phyloP scores from a whole-genome alignment of 164 flowering plant genomes.

The Piper betle region DNA sequence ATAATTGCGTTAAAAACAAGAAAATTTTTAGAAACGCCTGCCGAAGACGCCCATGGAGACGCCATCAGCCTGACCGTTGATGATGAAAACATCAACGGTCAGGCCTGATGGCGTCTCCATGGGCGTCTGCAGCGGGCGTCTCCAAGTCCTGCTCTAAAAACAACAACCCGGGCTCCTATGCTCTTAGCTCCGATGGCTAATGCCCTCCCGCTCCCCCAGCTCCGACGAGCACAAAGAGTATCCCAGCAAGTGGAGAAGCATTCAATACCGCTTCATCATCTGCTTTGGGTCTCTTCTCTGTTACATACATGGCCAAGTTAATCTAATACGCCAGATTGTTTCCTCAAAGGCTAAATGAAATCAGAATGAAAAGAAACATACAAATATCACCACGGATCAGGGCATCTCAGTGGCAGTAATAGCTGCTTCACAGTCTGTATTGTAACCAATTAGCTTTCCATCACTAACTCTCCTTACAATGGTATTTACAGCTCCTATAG shows the following conservation, averaged over 20 bases:
- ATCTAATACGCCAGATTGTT: no score
- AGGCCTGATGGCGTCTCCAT: no score
- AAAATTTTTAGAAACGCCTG: no score
- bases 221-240: conserved; percentile 80
- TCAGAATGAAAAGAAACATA: no score
- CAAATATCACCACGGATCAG: no score
- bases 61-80: no score
- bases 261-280: conserved; percentile 1
- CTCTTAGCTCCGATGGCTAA: conserved; percentile 95
- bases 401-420: conserved; percentile 87
- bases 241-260: conserved; percentile 69
- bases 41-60: no score
- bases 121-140: no score
- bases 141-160: no score
- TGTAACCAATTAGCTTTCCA: conserved; percentile 72
- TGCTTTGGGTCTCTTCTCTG: conserved; percentile 4
- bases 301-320: no score
- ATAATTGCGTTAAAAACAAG: conserved; percentile 78
- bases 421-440: conserved; percentile 81
- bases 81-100: no score
- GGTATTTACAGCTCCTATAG: conserved; percentile 89
- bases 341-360: no score
- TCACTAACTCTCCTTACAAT: conserved; percentile 55
- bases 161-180: conserved; percentile 75
- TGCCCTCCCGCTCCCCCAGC: conserved; percentile 99